Base-by-base conservation (phyloP, 495 filamentous ascomycete species). In the Hypoxylon subgilvum region DNA sequence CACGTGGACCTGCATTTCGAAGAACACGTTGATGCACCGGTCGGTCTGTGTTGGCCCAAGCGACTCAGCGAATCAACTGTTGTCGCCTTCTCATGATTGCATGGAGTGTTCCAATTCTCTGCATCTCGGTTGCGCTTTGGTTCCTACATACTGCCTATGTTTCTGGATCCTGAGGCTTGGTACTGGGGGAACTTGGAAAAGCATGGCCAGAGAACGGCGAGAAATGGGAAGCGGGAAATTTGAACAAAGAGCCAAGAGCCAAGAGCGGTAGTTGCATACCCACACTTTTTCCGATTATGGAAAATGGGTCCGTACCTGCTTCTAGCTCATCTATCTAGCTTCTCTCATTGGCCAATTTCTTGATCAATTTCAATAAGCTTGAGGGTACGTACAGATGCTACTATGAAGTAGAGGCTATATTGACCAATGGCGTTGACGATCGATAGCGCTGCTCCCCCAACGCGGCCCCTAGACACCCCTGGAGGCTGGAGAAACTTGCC, bases 211-310 rank as follows among this genome's bases (percentile, higher is more conserved):
- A 48, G 38, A 28, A 40, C 21, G 16, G 27, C 25, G n/a, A 41
- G 22, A 27, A 42, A 4, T 9, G 23, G 19, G 40, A 41, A 48
- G 55, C 28, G 38, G 41, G 40, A 56, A 35, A 52, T 38, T 50
- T 28, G 22, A 10, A 23, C 10, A 23, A 18, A 8, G 23, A 3
- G 3, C 4, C 8, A 38, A 17, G 5, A 2, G 36, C 19, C 35
- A 12, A 28, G 30, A 50, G 35, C 59, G 52, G 59, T 62, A 62
- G 58, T 62, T 62, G 40, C 44, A 22, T 38, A n/a, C 6, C 42
- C 13, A 17, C 14, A 16, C 1, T 23, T 32, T 48, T 7, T 13
- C 52, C 52, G 28, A 42, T 42, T 35, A 18, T 40, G 40, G 59
- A 46, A 52, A 36, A 36, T 36, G 42, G 52, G 34, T 27, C 28